These are phyloP conservation scores for Anaeramoeba flamelloides DNA, from an alignment of 78 protist species.

Conservation along the genomic window DNA sequence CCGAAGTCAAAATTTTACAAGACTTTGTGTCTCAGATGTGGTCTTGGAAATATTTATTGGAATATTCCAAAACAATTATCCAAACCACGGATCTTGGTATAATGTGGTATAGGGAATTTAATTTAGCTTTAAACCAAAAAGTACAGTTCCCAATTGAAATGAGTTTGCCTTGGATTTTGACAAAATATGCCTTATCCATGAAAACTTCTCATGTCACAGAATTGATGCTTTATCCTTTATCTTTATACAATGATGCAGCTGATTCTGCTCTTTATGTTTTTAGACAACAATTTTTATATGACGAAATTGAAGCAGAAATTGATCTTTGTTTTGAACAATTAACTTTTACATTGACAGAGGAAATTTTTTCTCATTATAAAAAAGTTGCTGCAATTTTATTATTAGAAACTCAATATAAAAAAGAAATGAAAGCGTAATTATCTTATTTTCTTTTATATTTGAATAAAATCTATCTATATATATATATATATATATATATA, in stretches of 20 bases:
- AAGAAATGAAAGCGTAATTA: no score
- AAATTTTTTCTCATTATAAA: conserved; percentile 47
- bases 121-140: conserved; percentile 42
- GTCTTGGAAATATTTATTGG: no score
- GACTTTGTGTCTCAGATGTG: no score
- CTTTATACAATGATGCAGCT: conserved; percentile 70
- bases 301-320: conserved; percentile 70
- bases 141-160: conserved; percentile 68
- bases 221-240: conserved; percentile 47
- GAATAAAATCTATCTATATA: no score
- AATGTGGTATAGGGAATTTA: conserved; percentile 69
- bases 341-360: conserved; percentile 41
- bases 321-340: conserved; percentile 67
- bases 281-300: conserved; percentile 41
- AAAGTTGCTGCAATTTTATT: conserved; percentile 25
- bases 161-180: conserved; percentile 66
- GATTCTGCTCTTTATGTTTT: conserved; percentile 34
- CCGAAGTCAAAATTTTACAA: no score
- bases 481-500: no score
- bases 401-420: no score
- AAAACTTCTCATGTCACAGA: conserved; percentile 34
- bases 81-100: conserved; percentile 47
- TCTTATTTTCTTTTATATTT: no score
- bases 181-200: conserved; percentile 47
- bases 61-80: conserved; percentile 20